Evolutionary conservation across 2,329 filamentous ascomycete genomes (phyloP).

Genomic region (Aureobasidium leucospermi): DNA sequence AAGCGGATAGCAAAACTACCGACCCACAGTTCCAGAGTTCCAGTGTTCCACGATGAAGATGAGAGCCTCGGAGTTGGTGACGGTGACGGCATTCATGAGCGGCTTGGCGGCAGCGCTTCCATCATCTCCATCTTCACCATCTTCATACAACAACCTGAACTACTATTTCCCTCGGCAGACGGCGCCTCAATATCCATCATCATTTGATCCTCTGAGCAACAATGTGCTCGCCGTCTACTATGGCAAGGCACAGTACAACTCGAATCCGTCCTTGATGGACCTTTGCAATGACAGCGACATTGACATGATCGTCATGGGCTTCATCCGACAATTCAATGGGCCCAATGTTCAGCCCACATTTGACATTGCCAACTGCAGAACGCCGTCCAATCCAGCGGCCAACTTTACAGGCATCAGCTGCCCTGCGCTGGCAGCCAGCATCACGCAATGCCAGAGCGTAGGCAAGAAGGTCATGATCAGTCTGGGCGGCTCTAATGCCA

Average conservation of each 20-base stretch:
- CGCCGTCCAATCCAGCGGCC: neutral
- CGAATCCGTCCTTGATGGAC: neutral
- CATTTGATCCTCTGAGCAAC: slow-evolving; percentile 1
- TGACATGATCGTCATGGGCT: slow-evolving; percentile 12
- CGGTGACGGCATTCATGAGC: neutral
- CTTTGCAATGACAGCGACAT: neutral
- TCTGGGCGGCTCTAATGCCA: slow-evolving; percentile 36
- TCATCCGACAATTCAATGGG: slow-evolving; percentile 7
- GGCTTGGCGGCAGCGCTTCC: slow-evolving; percentile 3
- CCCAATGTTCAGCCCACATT: neutral
- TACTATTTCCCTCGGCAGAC: neutral
- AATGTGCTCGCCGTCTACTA: slow-evolving; percentile 13
- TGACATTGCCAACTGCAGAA: neutral
- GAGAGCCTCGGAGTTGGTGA: neutral
- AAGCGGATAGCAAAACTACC: neutral
- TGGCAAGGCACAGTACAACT: slow-evolving; percentile 4
- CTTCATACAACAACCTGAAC: neutral
- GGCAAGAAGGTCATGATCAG: slow-evolving; percentile 42
- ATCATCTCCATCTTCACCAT: neutral
- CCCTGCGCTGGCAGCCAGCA: slow-evolving; percentile 22
- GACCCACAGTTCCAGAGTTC: too few relatives aligned
- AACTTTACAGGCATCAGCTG: neutral
- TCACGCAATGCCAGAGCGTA: slow-evolving; percentile 35
- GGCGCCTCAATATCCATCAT: neutral
- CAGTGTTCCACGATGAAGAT: neutral